phyloP scores from a whole-genome alignment of 164 flowering plant genomes.

The Dillenia turbinata region DNA sequence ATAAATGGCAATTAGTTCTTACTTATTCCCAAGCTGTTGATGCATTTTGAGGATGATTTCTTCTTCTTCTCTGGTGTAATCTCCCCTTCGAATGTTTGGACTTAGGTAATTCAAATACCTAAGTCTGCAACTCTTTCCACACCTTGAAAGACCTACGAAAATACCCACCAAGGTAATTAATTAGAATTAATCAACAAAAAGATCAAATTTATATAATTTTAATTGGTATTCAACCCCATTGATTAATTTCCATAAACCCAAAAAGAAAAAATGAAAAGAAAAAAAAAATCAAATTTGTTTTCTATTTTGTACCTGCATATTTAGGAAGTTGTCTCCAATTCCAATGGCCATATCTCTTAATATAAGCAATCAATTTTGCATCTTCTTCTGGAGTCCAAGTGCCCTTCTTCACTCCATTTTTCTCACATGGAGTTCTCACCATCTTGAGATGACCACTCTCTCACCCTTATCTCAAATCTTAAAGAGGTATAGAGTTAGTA shows the following conservation, averaged over 20 bases:
- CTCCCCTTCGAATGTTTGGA: conserved; percentile 19
- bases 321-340: conserved; percentile 32
- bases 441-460: background rate
- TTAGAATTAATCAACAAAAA: no score
- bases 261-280: no score
- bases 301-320: conserved; percentile 18
- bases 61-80: conserved; percentile 17
- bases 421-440: conserved; percentile 22
- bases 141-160: conserved; percentile 14
- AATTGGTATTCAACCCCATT: no score
- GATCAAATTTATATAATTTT: no score
- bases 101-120: conserved; percentile 23
- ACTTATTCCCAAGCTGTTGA: conserved; percentile 19
- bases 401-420: conserved; percentile 32
- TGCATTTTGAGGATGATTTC: conserved; percentile 15
- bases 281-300: no score
- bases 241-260: no score
- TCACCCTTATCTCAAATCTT: no score
- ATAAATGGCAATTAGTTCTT: background rate
- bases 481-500: no score
- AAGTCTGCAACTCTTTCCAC: conserved; percentile 26
- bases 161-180: no score
- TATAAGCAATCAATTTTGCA: conserved; percentile 14
- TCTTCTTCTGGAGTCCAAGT: conserved; percentile 45
- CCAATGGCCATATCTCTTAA: conserved; percentile 24